Conservation (phyloP, 2,329 filamentous ascomycete species). For the Aureobasidium namibiae region DNA sequence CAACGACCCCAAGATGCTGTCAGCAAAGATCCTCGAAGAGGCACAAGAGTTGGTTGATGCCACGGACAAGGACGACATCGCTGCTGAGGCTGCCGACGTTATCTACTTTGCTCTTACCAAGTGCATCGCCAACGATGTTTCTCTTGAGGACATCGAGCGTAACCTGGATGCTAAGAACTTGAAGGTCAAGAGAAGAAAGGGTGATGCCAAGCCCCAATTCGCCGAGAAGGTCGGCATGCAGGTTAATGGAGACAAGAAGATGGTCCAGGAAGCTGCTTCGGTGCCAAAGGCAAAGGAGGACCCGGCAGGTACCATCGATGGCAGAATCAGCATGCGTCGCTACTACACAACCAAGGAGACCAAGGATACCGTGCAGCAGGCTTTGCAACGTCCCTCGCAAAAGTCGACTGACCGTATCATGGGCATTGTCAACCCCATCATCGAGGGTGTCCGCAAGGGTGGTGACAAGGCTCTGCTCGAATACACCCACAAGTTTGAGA, state of each 20-base stretch:
- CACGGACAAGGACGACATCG: constrained; percentile 70
- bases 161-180: constrained; percentile 91
- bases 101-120: constrained; percentile 94
- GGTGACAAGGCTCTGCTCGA: constrained; percentile 84
- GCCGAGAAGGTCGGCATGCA: constrained; percentile 69
- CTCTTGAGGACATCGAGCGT: constrained; percentile 78
- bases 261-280: constrained; percentile 44
- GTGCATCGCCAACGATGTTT: constrained; percentile 76
- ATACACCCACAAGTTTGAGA: constrained; percentile 97
- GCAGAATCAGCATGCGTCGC: constrained; percentile 74
- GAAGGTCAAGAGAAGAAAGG: constrained; percentile 87
- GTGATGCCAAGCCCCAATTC: constrained; percentile 92
- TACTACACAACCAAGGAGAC: constrained; percentile 61
- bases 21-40: constrained; percentile 98
- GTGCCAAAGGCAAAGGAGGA: constrained; percentile 46
- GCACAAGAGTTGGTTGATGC: constrained; percentile 91
- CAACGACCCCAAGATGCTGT: constrained; percentile 78
- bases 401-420: constrained; percentile 92
- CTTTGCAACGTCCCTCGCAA: constrained; percentile 82
- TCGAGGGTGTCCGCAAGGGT: constrained; percentile 72
- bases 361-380: constrained; percentile 58
- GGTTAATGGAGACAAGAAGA: constrained; percentile 30
- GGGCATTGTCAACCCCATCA: constrained; percentile 82
- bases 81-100: constrained; percentile 90
- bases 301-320: constrained; percentile 39